Evolutionary conservation across 2,329 filamentous ascomycete species (phyloP), one percentile per base, ranked within the genome.

Genomic region (Neofusicoccum ribis): DNA sequence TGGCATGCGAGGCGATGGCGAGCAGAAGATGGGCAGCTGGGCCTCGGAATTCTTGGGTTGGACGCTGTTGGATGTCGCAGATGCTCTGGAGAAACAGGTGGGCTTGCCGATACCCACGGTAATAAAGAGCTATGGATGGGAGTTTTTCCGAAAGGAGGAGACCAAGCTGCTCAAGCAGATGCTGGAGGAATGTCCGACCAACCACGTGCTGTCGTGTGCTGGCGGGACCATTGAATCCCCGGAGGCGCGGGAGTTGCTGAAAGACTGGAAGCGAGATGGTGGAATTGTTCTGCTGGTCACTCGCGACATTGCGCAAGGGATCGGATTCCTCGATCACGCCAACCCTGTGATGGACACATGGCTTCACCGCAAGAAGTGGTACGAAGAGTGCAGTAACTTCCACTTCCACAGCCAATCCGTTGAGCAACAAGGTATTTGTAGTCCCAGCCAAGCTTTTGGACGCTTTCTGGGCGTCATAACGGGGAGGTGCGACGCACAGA

Each of bases 1-100:
- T 70, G 95, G 95, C 9, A 99, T 99, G 95, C 88, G 95, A 69
- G 95, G 95, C 65, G 95, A 93, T 46, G 95, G 95, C 34, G 99
- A 99, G 81, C 97, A 95, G 0, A 99, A 95, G 0, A 90, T 91
- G 39, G 95, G 95, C 62, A 86, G 87, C 15, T 97, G 93, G 92
- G 89, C 95, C 72, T 89, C 91, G 0, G 86, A 86, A 67, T 85
- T 90, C 31, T 82, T 98, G 1, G 86, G 88, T 58, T 88, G 92
- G 74, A 88, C 90, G 6, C 89, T 97, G 67, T 80, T 96, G 63
- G 95, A 99, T 74, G 84, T 99, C 34, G 95, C 99, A 74, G 87
- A 88, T 2, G 92, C 96, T 73, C 85, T 99, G 15, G 95, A 99
- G 78, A 83, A 83, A 43, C 86, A 86, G 23, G 84, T 88, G 64